Conservation (phyloP, 2,329 filamentous ascomycete genomes). For the Alternaria viburni region DNA sequence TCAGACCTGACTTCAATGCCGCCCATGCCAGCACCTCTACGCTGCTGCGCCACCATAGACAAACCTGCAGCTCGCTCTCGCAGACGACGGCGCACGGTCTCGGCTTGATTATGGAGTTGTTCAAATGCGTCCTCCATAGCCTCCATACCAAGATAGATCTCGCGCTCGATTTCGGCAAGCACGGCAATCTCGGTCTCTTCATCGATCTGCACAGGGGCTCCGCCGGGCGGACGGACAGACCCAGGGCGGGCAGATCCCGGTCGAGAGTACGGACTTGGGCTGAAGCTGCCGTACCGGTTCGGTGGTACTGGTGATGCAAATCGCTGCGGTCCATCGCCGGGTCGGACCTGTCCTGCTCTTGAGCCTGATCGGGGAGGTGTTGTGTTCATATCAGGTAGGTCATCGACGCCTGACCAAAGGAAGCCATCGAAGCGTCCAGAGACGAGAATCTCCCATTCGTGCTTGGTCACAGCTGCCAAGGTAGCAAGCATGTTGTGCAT, state of each 20-base stretch:
- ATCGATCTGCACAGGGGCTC: constrained; percentile 83
- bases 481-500: constrained; percentile 89
- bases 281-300: constrained; percentile 50
- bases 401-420: constrained; percentile 88
- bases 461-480: constrained; percentile 82
- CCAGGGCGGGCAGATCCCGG: constrained; percentile 29
- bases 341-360: constrained; percentile 52
- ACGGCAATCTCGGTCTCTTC: constrained; percentile 93
- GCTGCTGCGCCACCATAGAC: constrained; percentile 66
- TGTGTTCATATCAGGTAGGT: constrained; percentile 42
- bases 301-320: constrained; percentile 61
- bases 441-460: constrained; percentile 96
- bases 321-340: constrained; percentile 45
- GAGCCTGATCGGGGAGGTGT: constrained; percentile 33
- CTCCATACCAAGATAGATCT: constrained; percentile 95
- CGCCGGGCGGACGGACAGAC: constrained; percentile 47
- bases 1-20: constrained; percentile 54
- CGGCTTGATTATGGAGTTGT: constrained; percentile 82
- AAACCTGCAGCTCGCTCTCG: constrained; percentile 84
- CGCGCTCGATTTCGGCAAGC: constrained; percentile 87
- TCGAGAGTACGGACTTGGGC: constrained; percentile 22
- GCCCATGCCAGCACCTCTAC: constrained; percentile 55
- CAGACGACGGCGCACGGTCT: constrained; percentile 77
- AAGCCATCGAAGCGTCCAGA: constrained; percentile 96
- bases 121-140: constrained; percentile 93